Evolutionary conservation across 345 rosid genomes (phyloP).

Genomic region (Lepidium didymum): DNA sequence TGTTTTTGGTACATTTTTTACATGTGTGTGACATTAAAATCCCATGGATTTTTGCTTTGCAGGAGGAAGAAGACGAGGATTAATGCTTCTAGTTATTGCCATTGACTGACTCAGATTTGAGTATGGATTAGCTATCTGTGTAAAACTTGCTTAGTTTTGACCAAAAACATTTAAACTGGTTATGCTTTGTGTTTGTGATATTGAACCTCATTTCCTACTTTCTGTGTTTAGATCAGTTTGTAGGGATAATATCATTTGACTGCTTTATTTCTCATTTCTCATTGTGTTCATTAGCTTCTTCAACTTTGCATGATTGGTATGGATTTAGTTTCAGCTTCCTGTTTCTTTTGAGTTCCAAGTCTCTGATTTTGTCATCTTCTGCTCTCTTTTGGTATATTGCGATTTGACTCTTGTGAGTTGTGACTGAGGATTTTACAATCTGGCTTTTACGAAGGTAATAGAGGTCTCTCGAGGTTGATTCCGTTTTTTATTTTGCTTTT

Average conservation of each 20-base stretch:
- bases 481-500: no score
- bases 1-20: neutral
- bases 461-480: no score
- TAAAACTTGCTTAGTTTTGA: constrained; percentile 20
- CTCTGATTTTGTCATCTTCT: constrained; percentile 6
- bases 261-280: neutral
- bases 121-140: constrained; percentile 14
- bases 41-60: neutral
- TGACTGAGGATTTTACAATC: neutral
- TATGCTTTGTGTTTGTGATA: constrained; percentile 20
- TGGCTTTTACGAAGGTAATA: neutral
- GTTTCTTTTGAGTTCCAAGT: neutral
- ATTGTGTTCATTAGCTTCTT: neutral
- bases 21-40: neutral
- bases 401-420: neutral
- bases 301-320: neutral
- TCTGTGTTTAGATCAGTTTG: constrained; percentile 5
- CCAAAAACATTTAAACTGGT: constrained; percentile 7
- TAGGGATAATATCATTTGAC: constrained; percentile 17
- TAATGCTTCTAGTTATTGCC: constrained; percentile 15
- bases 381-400: neutral
- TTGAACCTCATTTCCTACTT: constrained; percentile 11
- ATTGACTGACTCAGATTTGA: constrained; percentile 28
- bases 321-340: neutral
- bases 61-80: constrained; percentile 63